Evolutionary conservation across 1,139 yeast genomes (phyloP), one percentile per base, ranked within the genome.

Genomic region (Nakaseomyces uthaithaninus): DNA sequence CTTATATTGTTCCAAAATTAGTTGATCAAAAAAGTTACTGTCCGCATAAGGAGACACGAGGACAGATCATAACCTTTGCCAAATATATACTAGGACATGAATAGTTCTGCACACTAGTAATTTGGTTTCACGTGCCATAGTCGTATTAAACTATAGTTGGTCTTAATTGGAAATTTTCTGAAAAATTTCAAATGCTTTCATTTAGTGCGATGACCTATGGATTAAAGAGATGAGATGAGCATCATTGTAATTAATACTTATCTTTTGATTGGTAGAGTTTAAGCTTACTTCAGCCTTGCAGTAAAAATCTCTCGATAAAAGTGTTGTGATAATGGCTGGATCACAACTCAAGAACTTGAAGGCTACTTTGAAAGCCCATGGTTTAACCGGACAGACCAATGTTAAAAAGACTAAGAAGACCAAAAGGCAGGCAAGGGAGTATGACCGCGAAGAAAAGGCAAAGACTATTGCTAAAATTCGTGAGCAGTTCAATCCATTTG

Each of bases 281-380:
- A n/a, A n/a, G n/a, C n/a, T n/a, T n/a, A n/a, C n/a, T n/a, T n/a
- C n/a, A n/a, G n/a, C n/a, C n/a, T n/a, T n/a, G n/a, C n/a, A n/a
- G n/a, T n/a, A n/a, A n/a, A n/a, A n/a, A n/a, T n/a, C n/a, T n/a
- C n/a, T n/a, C n/a, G n/a, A n/a, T n/a, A n/a, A n/a, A n/a, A n/a
- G n/a, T n/a, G n/a, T n/a, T n/a, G n/a, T n/a, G n/a, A n/a, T 22
- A 22, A 85, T 85, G 95, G 95, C 87, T 19, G 94, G 94, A 15
- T 84, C 95, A 15, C 96, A 87, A 66, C 69, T 87, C 48, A 87
- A 86, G 60, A 78, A 77, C 66, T 71, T 87, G 43, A 85, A 81
- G 54, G 89, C 78, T 40, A 78, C 87, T 4, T 67, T 87, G 43
- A 80, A 80, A 58, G 73, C 77, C 42, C 76, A 80, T 45, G 95